Evolutionary conservation across 345 rosid species (phyloP), one percentile per base, ranked within the genome.

Genomic region (Zanthoxylum bungeanum): DNA sequence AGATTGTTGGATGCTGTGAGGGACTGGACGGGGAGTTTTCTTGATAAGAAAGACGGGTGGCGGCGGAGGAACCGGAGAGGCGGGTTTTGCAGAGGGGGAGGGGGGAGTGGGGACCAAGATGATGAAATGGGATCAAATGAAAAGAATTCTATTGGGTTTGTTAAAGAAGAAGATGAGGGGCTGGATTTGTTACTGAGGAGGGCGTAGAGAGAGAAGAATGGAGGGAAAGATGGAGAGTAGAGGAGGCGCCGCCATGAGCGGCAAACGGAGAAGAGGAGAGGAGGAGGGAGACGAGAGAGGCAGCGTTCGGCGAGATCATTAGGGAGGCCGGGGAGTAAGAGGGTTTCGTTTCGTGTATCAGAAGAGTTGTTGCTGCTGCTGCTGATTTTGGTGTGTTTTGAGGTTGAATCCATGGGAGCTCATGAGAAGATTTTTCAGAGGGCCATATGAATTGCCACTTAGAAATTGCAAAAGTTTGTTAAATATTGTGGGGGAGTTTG

Each of bases 221-320:
- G 78, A 60, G 85, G 83, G 69, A 86, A 78, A 16, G 57, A 70
- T 25, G 83, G 76, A 3, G 88, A 88, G 78, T 84, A 84, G 3
- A 86, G 75, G 33, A 86, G 79, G 61, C 83, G 83, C 36, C 88
- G 84, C 90, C 90, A 84, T 64, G 85, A 68, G 59, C 50, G 76
- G 74, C 83, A 84, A 8, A 88, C 85, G 53, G 85, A 83, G 81
- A 79, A 40, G 73, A 88, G 77, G n/a, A 86, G 31, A 22, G 80
- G 40, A 24, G 87, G 84, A 42, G 79, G 75, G 21, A 36, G 12
- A 7, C 72, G 73, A n/a, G 81, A 59, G 16, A 88, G 87, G 40
- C 86, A 82, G 28, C 61, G 63, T 39, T 79, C 78, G 7, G 87
- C 71, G 8, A 88, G 47, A 55, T 88, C 80, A 39, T 88, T 76